phyloP scores from a whole-genome alignment of 2,329 filamentous ascomycete species.

The Fusarium clavum region DNA sequence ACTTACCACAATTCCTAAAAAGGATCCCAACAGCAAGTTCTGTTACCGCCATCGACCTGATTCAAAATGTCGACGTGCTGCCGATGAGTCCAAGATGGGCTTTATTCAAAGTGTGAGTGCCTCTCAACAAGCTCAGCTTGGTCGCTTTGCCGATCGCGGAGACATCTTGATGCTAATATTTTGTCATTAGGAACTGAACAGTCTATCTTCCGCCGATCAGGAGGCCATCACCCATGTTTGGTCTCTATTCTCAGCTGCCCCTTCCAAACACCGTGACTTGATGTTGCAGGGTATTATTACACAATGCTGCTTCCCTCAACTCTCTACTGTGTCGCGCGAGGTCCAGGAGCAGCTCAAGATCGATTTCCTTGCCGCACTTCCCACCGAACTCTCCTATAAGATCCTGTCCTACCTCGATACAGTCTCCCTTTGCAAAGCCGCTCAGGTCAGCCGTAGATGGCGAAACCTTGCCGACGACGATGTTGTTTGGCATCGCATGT shows the following conservation, averaged over 20 bases:
- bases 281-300: slow-evolving; percentile 97
- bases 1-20: slow-evolving; percentile 51
- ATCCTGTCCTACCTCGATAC: slow-evolving; percentile 95
- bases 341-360: slow-evolving; percentile 97
- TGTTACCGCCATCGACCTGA: slow-evolving; percentile 97
- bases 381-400: slow-evolving; percentile 91
- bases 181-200: slow-evolving; percentile 76
- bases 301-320: slow-evolving; percentile 96
- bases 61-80: slow-evolving; percentile 90
- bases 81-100: slow-evolving; percentile 96
- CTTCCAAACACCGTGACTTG: slow-evolving; percentile 90
- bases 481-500: slow-evolving; percentile 97
- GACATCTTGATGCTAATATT: slow-evolving; percentile 3
- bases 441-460: slow-evolving; percentile 93
- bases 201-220: slow-evolving; percentile 84
- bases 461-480: slow-evolving; percentile 93
- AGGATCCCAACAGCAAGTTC: slow-evolving; percentile 83
- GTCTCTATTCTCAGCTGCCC: slow-evolving; percentile 96
- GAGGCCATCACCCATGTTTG: slow-evolving; percentile 97
- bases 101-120: slow-evolving; percentile 82
- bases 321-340: slow-evolving; percentile 90
- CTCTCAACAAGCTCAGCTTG: background rate
- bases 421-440: slow-evolving; percentile 92
- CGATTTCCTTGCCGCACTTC: slow-evolving; percentile 91
- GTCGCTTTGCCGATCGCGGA: background rate